phyloP scores from a whole-genome alignment of 2,329 filamentous ascomycete species.

The Exophiala alcalophila region DNA sequence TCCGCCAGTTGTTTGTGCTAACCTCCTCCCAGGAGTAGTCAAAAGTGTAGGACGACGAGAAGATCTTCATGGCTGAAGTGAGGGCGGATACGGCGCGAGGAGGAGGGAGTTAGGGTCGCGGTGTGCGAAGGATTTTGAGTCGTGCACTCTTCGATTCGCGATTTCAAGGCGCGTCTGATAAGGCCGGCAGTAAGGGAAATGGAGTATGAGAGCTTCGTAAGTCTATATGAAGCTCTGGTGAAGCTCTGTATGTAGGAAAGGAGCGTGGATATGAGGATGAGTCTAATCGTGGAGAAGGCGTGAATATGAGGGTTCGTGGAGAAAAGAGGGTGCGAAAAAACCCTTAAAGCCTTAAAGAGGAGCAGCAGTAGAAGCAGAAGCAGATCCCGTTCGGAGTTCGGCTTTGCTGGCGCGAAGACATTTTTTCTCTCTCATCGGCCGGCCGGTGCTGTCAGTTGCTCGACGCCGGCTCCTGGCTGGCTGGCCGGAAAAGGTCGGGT shows the following conservation, averaged over 20 bases:
- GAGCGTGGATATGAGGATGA: slow-evolving; percentile 2
- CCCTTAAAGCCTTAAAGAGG: no score
- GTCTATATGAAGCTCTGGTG: neutral
- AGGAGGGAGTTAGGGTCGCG: slow-evolving; percentile 29
- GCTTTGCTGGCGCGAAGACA: no score
- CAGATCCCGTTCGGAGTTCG: slow-evolving; percentile 5
- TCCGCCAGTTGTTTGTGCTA: slow-evolving; percentile 94
- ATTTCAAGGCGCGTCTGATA: neutral
- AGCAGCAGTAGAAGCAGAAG: no score
- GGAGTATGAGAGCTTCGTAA: neutral
- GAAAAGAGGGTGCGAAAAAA: slow-evolving; percentile 4
- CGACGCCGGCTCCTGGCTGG: no score
- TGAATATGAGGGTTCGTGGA: slow-evolving; percentile 1
- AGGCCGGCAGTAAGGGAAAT: neutral
- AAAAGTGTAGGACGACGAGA: slow-evolving; percentile 84
- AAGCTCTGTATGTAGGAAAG: neutral
- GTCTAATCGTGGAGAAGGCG: no score
- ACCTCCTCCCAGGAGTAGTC: slow-evolving; percentile 99
- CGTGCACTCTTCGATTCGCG: neutral
- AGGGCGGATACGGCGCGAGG: slow-evolving; percentile 35
- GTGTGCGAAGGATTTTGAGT: neutral
- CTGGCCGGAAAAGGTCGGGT: no score
- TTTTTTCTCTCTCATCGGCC: slow-evolving; percentile 3
- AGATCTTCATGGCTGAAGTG: slow-evolving; percentile 75
- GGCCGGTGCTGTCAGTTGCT: no score